Conservation (phyloP, 768 basidiomycete genomes). For the Hericium rajendrae region DNA sequence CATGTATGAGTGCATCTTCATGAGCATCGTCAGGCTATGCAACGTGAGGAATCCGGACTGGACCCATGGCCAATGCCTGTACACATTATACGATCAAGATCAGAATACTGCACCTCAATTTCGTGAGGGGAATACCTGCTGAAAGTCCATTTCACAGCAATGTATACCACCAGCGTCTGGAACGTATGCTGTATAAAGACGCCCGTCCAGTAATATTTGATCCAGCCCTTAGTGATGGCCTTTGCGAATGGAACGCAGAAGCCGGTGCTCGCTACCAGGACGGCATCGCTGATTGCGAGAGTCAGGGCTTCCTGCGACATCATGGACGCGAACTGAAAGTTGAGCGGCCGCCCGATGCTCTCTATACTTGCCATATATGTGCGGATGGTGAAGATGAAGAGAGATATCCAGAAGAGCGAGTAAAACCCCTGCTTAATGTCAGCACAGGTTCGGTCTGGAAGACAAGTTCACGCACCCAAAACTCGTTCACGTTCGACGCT, state of each 20-base stretch:
- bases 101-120: neutral
- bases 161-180: conserved; percentile 64
- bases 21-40: conserved; percentile 84
- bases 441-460: neutral
- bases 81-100: neutral
- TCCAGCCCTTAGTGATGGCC: conserved; percentile 68
- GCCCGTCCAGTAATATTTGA: conserved; percentile 72
- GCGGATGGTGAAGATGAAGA: conserved; percentile 72
- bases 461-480: conserved; percentile 40
- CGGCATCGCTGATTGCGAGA: conserved; percentile 75
- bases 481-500: conserved; percentile 80
- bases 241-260: conserved; percentile 80
- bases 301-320: conserved; percentile 79
- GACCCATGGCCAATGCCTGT: conserved; percentile 93
- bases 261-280: conserved; percentile 68
- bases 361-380: conserved; percentile 74
- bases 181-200: conserved; percentile 69
- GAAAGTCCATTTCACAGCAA: conserved; percentile 84
- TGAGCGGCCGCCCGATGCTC: conserved; percentile 67
- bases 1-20: conserved; percentile 96
- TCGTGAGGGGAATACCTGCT: conserved; percentile 41
- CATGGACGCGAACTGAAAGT: conserved; percentile 73
- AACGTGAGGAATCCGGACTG: conserved; percentile 86
- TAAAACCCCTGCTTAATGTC: conserved; percentile 70
- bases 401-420: conserved; percentile 86